Evolutionary conservation across 2,329 filamentous ascomycete species (phyloP), one percentile per base, ranked within the genome.

Genomic region (Gremmenia infestans): DNA sequence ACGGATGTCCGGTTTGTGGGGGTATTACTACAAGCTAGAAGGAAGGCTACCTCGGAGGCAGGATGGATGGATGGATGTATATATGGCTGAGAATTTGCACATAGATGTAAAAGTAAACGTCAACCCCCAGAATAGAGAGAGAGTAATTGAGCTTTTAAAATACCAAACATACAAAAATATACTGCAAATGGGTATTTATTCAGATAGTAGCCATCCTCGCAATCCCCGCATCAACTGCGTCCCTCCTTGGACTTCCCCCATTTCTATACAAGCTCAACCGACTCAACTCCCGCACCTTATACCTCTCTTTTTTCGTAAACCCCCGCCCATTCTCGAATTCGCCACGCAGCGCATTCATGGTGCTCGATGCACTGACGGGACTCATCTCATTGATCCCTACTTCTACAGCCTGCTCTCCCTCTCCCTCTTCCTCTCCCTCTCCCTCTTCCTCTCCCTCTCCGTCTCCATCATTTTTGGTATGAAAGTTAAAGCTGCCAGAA

Each of bases 251-350:
- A 42, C 75, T 79, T 55, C 68, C 72, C 2, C 83, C 83, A 64
- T 86, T 85, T 50, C 82, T 73, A 65, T 86, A 86, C 59, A 77
- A 72, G 83, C 83, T 86, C 28, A 87, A 68, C 47, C 83, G 75
- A 63, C 82, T 84, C 47, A 86, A 70, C 52, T 86, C 79, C 69
- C 79, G 83, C 5, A 86, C 82, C 65, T 73, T 79, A 43, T 82
- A 73, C 12, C 40, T 47, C 19, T 48, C 54, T n/a, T 48, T 49
- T 9, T 28, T 51, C 39, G 35, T 37, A 43, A 57, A 48, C 8
- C 53, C 53, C 40, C 28, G 52, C 8, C 50, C 51, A 37, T 47
- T 55, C 48, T 48, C 39, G 35, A 53, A 53, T 36, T 35, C 51
- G 15, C 46, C 40, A 50, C 43, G 50, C 57, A 52, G 50, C 11